phyloP scores from a whole-genome alignment of 495 filamentous ascomycete species.

The Neurospora sp. region DNA sequence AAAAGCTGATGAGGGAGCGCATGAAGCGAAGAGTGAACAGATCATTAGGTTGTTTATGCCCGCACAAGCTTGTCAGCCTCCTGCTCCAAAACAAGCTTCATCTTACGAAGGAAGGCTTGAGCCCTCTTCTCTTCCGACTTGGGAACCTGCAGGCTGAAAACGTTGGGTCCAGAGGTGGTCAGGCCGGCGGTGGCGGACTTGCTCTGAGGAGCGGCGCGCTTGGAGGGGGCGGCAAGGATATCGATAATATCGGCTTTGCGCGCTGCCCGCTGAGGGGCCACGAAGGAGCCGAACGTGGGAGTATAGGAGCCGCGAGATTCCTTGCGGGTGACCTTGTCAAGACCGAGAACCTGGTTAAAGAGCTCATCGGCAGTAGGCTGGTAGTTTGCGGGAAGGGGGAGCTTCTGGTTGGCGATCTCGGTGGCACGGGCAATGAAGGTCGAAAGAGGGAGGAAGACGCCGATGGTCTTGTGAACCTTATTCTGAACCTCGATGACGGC shows the following conservation, averaged over 20 bases:
- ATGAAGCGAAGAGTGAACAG: background rate
- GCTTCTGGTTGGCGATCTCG: slow-evolving; percentile 73
- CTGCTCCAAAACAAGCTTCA: slow-evolving; percentile 71
- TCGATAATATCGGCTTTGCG: slow-evolving; percentile 65
- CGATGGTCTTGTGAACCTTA: slow-evolving; percentile 62
- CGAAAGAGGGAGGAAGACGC: slow-evolving; percentile 71
- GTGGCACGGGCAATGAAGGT: slow-evolving; percentile 78
- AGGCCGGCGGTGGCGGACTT: slow-evolving; percentile 22
- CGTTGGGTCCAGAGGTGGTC: slow-evolving; percentile 49
- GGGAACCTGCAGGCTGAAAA: slow-evolving; percentile 70
- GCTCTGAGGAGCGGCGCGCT: slow-evolving; percentile 18
- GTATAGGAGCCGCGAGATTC: slow-evolving; percentile 47
- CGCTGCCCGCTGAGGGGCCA: slow-evolving; percentile 48
- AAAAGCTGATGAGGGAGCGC: background rate
- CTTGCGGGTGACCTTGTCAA: slow-evolving; percentile 40
- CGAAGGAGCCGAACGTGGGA: slow-evolving; percentile 27
- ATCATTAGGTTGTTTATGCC: background rate
- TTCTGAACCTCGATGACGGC: slow-evolving; percentile 71
- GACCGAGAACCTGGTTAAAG: slow-evolving; percentile 78
- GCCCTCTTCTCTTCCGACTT: slow-evolving; percentile 72
- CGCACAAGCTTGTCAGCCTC: slow-evolving; percentile 71
- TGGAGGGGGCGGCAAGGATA: slow-evolving; percentile 48
- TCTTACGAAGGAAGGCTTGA: slow-evolving; percentile 65
- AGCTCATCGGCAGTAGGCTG: slow-evolving; percentile 68
- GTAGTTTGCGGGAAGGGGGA: slow-evolving; percentile 53